These are phyloP conservation scores for Metarhizium brunneum DNA, from an alignment of 2,329 filamentous ascomycete species.

Conservation along the genomic window DNA sequence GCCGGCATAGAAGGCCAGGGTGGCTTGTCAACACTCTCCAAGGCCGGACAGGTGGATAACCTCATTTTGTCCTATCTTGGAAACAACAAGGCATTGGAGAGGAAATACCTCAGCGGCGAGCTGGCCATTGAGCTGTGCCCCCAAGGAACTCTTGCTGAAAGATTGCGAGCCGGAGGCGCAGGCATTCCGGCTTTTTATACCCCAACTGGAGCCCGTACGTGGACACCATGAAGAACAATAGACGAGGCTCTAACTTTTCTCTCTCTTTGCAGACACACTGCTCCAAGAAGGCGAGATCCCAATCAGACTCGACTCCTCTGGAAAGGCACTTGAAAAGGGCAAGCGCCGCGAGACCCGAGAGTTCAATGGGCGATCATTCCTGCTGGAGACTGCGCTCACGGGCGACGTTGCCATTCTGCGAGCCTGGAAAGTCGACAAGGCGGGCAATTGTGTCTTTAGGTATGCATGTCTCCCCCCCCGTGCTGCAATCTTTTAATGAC, in stretches of 20 bases:
- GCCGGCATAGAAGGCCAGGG: constrained; percentile 60
- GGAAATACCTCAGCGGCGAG: constrained; percentile 64
- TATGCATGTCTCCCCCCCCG: constrained; percentile 20
- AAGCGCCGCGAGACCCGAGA: constrained; percentile 60
- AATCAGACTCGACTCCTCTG: constrained; percentile 47
- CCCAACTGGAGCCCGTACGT: constrained; percentile 58
- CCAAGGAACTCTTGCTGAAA: constrained; percentile 65
- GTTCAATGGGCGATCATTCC: constrained; percentile 63
- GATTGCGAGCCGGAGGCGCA: constrained; percentile 62
- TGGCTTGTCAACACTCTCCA: constrained; percentile 59
- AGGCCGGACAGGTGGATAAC: constrained; percentile 60
- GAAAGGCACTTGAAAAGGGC: constrained; percentile 54
- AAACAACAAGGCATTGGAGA: constrained; percentile 67
- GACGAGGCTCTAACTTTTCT: neutral
- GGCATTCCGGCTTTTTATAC: constrained; percentile 78
- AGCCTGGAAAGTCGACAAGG: constrained; percentile 66
- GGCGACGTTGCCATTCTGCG: constrained; percentile 72
- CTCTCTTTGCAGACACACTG: constrained; percentile 41
- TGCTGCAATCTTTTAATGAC: neutral
- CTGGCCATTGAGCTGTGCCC: constrained; percentile 69
- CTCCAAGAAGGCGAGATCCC: constrained; percentile 62
- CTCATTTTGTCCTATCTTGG: constrained; percentile 70
- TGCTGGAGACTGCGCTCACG: constrained; percentile 68
- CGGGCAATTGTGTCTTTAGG: constrained; percentile 73
- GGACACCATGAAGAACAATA: constrained; percentile 2